These are phyloP conservation scores for Apiospora arundinis DNA, from an alignment of 2,329 filamentous ascomycete species.

Conservation along the genomic window DNA sequence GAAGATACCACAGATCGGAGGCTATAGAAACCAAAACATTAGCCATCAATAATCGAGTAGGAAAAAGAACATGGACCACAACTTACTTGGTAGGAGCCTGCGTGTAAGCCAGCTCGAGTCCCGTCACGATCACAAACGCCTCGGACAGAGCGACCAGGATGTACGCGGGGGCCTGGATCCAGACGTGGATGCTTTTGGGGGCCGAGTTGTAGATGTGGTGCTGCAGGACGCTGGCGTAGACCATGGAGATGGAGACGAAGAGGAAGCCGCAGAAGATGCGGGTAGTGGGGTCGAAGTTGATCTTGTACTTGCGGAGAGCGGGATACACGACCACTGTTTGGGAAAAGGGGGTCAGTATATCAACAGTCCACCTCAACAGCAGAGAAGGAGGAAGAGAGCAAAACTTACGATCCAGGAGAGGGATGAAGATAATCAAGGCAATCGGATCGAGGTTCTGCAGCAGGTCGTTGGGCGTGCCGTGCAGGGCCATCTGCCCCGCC, in stretches of 20 bases:
- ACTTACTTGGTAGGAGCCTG: slow-evolving; percentile 74
- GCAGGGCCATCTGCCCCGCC: slow-evolving; percentile 60
- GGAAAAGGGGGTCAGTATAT: not conserved
- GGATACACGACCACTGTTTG: slow-evolving; percentile 60
- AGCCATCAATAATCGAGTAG: not conserved
- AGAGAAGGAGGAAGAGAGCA: slow-evolving; percentile 47
- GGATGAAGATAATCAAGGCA: slow-evolving; percentile 70
- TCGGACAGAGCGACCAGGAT: slow-evolving; percentile 56
- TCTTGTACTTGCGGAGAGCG: slow-evolving; percentile 59
- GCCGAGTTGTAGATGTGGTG: slow-evolving; percentile 62
- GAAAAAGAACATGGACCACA: slow-evolving; percentile 43
- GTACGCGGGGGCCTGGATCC: slow-evolving; percentile 60
- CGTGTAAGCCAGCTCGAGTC: slow-evolving; percentile 76
- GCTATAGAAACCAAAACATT: not conserved
- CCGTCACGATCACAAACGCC: slow-evolving; percentile 58
- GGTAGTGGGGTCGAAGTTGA: slow-evolving; percentile 69
- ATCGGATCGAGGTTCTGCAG: slow-evolving; percentile 73
- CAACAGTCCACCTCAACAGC: too few relatives aligned
- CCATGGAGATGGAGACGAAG: slow-evolving; percentile 58
- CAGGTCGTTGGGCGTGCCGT: slow-evolving; percentile 73
- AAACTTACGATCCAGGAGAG: slow-evolving; percentile 59
- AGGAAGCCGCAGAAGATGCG: slow-evolving; percentile 71
- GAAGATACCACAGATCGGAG: slow-evolving; percentile 51
- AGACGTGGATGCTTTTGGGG: slow-evolving; percentile 63
- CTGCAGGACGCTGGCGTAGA: slow-evolving; percentile 65